phyloP scores from a whole-genome alignment of 345 rosid genomes.

The Pelargonium nanum region DNA sequence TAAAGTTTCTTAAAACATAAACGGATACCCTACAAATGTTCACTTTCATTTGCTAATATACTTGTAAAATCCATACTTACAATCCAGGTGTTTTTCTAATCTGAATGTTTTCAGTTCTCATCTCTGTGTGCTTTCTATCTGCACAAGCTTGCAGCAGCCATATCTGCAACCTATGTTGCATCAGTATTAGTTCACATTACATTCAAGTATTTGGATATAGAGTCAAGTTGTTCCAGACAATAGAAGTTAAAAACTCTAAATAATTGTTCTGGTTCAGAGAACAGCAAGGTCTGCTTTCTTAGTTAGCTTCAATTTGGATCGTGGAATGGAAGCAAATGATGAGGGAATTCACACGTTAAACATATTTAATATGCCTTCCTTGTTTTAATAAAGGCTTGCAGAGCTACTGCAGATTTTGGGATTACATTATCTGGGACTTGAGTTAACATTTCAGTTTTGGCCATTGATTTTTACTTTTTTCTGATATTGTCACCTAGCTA shows the following conservation, averaged over 20 bases:
- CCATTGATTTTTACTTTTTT: not conserved
- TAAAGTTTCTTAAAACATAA: not conserved
- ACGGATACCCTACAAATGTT: not conserved
- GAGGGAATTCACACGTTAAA: not conserved
- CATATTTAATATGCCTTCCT: too few relatives aligned
- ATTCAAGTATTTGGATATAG: not conserved
- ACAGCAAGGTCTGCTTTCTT: not conserved
- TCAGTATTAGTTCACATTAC: not conserved
- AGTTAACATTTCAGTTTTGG: not conserved
- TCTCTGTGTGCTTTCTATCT: not conserved
- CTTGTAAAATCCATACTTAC: not conserved
- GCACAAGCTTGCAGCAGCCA: not conserved
- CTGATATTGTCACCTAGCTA: not conserved
- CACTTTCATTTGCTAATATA: not conserved
- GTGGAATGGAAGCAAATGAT: too few relatives aligned
- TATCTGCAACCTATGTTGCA: not conserved
- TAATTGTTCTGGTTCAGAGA: not conserved
- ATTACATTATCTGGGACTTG: too few relatives aligned
- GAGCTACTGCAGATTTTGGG: too few relatives aligned
- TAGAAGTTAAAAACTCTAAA: not conserved
- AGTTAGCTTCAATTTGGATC: not conserved
- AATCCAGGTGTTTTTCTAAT: not conserved
- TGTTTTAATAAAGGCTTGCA: too few relatives aligned
- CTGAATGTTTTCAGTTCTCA: not conserved
- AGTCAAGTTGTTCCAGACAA: not conserved